Evolutionary conservation across 164 flowering plant species (phyloP), one percentile per base, ranked within the genome.

Genomic region (Platanus orientalis): DNA sequence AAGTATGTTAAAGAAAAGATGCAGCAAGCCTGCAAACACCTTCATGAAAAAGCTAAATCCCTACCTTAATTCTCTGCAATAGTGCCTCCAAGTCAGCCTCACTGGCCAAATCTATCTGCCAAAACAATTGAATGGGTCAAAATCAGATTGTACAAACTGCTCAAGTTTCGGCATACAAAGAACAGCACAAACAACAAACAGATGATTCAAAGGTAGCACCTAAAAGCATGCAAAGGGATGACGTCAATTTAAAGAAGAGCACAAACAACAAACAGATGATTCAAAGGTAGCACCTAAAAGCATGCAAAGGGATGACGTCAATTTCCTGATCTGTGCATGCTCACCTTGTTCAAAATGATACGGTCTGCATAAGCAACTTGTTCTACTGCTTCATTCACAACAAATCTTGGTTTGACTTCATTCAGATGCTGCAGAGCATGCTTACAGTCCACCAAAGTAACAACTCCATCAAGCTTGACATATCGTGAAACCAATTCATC

Each of bases 341-440:
- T 48, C 21, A 88, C 99, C 88, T 94, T 94, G 79, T 94, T 94
- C 69, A 94, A 52, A 68, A 94, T 86, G 28, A 93, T 86, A 21
- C 99, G 91, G 50, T 94, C 99, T 23, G 99, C 99, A 83, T 89
- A 91, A 44, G 99, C 99, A 73, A 94, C 82, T 78, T 94, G 99
- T 68, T 94, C 99, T 29, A 89, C 87, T 6, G 97, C 96, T 73
- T 94, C 99, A 74, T 94, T 94, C 69, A 88, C 96, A 58, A 94
- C 96, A 84, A 90, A 94, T 70, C 99, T 84, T 47, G 99, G 96
- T 75, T 91, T 94, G 27, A 89, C 94, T 79, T 91, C 96, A 78
- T 88, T 76, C 65, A 94, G 62, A 53, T 81, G 99, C 56, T 78
- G 84, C 84, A 83, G 74, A n/a, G 89, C 93, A 80, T 94, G 92